These are phyloP conservation scores for Niveomyces coronatus DNA, from an alignment of 2,329 filamentous ascomycete species.

Conservation along the genomic window DNA sequence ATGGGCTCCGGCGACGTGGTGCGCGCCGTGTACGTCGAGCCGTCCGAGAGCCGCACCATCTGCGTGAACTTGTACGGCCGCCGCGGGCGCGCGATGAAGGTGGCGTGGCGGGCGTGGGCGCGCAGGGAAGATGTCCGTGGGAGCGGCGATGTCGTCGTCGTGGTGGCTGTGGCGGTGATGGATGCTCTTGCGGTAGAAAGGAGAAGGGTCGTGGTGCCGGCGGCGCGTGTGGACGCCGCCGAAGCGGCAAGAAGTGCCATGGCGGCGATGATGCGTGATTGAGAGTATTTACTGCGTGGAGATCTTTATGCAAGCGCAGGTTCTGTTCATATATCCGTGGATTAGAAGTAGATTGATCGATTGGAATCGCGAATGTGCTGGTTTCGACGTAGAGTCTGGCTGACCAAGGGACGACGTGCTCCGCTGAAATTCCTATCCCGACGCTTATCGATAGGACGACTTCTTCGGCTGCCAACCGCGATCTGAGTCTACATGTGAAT, in stretches of 20 bases:
- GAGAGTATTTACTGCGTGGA: no score
- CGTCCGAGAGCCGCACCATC: conserved; percentile 84
- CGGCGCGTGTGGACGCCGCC: no score
- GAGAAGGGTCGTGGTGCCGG: no score
- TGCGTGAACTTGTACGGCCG: conserved; percentile 97
- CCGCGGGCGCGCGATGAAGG: conserved; percentile 76
- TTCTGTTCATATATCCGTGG: no score
- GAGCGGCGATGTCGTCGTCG: no score
- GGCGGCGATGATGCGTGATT: no score
- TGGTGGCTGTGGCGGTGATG: conserved; percentile 12
- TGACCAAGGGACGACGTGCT: no score
- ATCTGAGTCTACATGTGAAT: no score
- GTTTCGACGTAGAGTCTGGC: conserved; percentile 3
- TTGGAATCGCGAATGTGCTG: background rate
- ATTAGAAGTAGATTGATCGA: background rate
- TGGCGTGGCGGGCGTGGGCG: conserved; percentile 66
- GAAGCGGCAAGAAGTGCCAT: no score
- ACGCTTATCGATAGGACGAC: conserved; percentile 4
- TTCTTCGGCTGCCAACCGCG: no score
- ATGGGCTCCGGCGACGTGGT: conserved; percentile 61
- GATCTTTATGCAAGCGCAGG: no score
- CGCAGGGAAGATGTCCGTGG: conserved; percentile 19
- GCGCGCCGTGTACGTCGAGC: conserved; percentile 70
- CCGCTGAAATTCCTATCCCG: conserved; percentile 8
- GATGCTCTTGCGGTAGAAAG: no score